Percentiles rank a stretch among this genome's conserved stretches.
These are phyloP conservation scores for Vaucheria bursata DNA, from an alignment of 352 stramenopile genomes.

Conservation along the genomic window DNA sequence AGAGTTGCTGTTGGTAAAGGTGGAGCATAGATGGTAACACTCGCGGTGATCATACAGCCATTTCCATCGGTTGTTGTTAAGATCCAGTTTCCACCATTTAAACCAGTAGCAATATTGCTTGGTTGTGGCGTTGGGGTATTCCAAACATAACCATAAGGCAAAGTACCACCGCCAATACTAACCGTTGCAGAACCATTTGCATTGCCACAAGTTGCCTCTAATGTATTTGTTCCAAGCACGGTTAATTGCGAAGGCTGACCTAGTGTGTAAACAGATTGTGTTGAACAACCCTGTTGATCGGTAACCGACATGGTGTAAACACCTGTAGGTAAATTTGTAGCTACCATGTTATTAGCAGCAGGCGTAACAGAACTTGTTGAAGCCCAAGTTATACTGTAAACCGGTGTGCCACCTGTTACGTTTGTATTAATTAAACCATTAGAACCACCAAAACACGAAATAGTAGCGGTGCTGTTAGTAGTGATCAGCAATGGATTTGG, in stretches of 20 bases:
- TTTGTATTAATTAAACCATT: neutral
- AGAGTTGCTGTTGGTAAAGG: neutral
- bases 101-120: neutral
- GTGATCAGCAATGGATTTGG: neutral
- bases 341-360: too few relatives aligned
- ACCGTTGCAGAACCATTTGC: neutral
- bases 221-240: neutral
- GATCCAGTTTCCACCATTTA: neutral
- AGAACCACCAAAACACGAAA: neutral
- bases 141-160: neutral
- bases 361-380: neutral
- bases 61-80: conserved; percentile 1
- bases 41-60: neutral
- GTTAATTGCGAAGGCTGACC: neutral
- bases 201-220: neutral
- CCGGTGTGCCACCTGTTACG: neutral
- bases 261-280: neutral
- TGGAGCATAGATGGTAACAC: neutral
- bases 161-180: neutral
- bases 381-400: neutral
- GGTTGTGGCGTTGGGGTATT: neutral
- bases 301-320: neutral
- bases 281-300: neutral
- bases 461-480: neutral
- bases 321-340: neutral